Percentiles rank a stretch among this genome's conserved stretches.
phyloP scores from a whole-genome alignment of 2,329 filamentous ascomycete species.

The Colletotrichum sp. region DNA sequence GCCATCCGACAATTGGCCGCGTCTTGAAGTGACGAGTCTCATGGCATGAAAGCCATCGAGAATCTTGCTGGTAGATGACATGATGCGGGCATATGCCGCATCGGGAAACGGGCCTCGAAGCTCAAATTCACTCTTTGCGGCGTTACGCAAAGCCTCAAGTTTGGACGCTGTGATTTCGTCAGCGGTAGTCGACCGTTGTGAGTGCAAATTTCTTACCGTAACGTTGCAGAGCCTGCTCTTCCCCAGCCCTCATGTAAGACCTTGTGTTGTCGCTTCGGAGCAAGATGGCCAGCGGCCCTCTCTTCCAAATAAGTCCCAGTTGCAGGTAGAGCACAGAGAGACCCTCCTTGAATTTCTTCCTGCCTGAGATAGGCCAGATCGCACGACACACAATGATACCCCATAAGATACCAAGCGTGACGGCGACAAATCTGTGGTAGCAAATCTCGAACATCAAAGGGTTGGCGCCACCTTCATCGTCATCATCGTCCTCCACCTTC shows the following conservation, averaged over 20 bases:
- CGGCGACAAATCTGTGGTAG: conserved; percentile 84
- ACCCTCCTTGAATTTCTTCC: conserved; percentile 87
- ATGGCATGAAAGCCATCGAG: conserved; percentile 96
- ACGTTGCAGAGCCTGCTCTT: conserved; percentile 85
- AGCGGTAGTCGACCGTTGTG: neutral
- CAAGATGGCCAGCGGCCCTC: conserved; percentile 82
- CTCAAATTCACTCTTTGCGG: conserved; percentile 87
- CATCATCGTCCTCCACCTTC: conserved; percentile 79
- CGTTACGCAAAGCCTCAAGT: conserved; percentile 73
- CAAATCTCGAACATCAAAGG: conserved; percentile 90
- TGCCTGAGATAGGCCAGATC: conserved; percentile 92
- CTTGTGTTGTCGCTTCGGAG: conserved; percentile 60
- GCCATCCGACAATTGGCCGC: conserved; percentile 75
- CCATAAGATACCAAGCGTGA: conserved; percentile 88
- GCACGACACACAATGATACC: conserved; percentile 87
- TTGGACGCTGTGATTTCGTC: conserved; percentile 53
- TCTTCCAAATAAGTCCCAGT: conserved; percentile 95
- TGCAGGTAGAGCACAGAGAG: conserved; percentile 91
- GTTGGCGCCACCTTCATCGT: conserved; percentile 84
- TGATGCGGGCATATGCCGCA: conserved; percentile 73
- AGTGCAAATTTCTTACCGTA: conserved; percentile 52
- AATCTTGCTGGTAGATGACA: conserved; percentile 81
- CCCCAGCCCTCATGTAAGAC: conserved; percentile 85
- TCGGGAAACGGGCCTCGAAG: conserved; percentile 86
- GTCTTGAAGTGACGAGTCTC: conserved; percentile 88